These are phyloP conservation scores for Zymoseptoria passerinii DNA, from an alignment of 2,329 filamentous ascomycete genomes.

Conservation along the genomic window DNA sequence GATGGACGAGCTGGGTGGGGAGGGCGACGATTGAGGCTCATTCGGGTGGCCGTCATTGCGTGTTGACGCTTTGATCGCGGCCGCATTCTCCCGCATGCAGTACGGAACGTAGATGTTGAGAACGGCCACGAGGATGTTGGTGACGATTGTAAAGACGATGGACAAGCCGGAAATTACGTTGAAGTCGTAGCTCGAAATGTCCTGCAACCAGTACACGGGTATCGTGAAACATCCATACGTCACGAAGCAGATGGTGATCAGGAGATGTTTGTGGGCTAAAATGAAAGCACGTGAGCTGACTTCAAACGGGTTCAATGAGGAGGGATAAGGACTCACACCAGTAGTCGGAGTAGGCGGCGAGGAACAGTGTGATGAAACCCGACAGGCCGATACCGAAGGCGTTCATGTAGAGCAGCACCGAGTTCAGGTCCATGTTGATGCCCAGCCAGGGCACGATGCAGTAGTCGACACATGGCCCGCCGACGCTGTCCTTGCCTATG, in stretches of 20 bases:
- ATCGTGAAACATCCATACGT: conserved; percentile 4
- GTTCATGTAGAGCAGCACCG: conserved; percentile 7
- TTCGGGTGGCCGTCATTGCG: neutral
- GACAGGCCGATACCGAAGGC: conserved; percentile 6
- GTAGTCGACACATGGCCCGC: conserved; percentile 4
- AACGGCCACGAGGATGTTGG: conserved; percentile 6
- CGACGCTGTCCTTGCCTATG: conserved; percentile 4
- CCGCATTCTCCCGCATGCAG: conserved; percentile 6
- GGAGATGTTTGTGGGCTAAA: conserved; percentile 5
- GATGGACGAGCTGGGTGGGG: neutral
- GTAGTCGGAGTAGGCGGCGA: conserved; percentile 9
- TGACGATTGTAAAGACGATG: conserved; percentile 8
- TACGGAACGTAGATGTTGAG: conserved; percentile 9
- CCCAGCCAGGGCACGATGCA: conserved; percentile 9
- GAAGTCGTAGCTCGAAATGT: conserved; percentile 3
- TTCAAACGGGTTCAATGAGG: too few species aligned
- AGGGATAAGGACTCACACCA: conserved; percentile 4
- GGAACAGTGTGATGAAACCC: conserved; percentile 6
- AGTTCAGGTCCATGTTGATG: conserved; percentile 7
- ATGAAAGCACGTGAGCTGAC: too few species aligned
- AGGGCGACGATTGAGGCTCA: neutral
- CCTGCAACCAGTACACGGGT: conserved; percentile 9
- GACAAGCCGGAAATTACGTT: conserved; percentile 3
- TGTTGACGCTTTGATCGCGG: neutral
- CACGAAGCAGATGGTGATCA: conserved; percentile 5